These are phyloP conservation scores for Podospora comata DNA, from an alignment of 495 filamentous ascomycete genomes.

Conservation along the genomic window DNA sequence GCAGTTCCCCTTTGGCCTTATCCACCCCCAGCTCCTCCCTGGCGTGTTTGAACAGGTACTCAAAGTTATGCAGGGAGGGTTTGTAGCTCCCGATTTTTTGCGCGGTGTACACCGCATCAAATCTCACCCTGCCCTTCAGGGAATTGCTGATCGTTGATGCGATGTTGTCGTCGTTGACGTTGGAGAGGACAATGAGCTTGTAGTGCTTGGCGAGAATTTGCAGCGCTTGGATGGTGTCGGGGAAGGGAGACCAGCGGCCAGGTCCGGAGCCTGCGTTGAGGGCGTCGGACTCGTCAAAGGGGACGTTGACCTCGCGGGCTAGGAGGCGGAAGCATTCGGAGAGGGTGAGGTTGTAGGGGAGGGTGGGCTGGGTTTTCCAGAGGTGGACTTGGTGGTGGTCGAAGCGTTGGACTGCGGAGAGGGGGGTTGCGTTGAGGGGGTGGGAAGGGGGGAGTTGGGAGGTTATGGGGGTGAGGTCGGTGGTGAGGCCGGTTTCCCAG, in stretches of 20 bases:
- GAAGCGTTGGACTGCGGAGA: slow-evolving; percentile 32
- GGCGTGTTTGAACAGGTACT: slow-evolving; percentile 56
- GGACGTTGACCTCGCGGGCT: slow-evolving; percentile 40
- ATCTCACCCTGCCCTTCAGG: slow-evolving; percentile 38
- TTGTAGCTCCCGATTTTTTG: slow-evolving; percentile 76
- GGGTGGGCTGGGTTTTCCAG: slow-evolving; percentile 47
- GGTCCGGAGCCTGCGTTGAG: slow-evolving; percentile 53
- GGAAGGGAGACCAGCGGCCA: slow-evolving; percentile 61
- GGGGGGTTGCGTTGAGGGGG: slow-evolving; percentile 40
- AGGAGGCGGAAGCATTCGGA: slow-evolving; percentile 48
- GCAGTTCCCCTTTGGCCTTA: slow-evolving; percentile 50
- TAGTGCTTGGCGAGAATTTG: slow-evolving; percentile 53
- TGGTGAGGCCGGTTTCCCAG: slow-evolving; percentile 54
- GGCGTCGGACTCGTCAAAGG: slow-evolving; percentile 29
- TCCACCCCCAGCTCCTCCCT: slow-evolving; percentile 54
- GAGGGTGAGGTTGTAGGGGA: slow-evolving; percentile 59
- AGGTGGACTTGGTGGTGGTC: slow-evolving; percentile 35
- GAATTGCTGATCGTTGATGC: slow-evolving; percentile 48
- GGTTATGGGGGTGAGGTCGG: slow-evolving; percentile 41
- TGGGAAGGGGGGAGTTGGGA: slow-evolving; percentile 39
- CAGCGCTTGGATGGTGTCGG: slow-evolving; percentile 61
- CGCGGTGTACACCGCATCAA: slow-evolving; percentile 71
- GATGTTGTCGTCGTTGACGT: slow-evolving; percentile 66
- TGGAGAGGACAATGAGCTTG: slow-evolving; percentile 69
- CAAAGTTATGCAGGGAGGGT: slow-evolving; percentile 63